A percentile compares a stretch with the other conserved stretches of the same genome.
These are phyloP conservation scores for Rhodomyrtus tomentosa DNA, from an alignment of 345 rosid species.

Conservation along the genomic window DNA sequence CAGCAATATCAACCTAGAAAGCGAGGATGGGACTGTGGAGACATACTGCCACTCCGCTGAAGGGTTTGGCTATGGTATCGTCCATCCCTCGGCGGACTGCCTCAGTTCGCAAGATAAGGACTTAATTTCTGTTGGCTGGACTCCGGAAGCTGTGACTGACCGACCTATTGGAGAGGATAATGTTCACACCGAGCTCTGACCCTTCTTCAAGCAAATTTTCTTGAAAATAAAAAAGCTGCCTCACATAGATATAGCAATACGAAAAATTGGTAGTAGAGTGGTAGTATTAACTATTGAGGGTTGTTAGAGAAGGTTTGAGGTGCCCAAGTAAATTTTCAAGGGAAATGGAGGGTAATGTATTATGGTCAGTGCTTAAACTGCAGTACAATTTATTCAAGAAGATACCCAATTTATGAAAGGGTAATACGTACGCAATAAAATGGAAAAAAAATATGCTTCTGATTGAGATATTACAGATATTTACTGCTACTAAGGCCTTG, in stretches of 20 bases:
- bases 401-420: neutral
- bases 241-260: neutral
- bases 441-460: neutral
- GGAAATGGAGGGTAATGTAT: conserved; percentile 4
- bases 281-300: conserved; percentile 1
- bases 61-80: conserved; percentile 68
- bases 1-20: conserved; percentile 68
- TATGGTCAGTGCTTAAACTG: neutral
- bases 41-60: conserved; percentile 87
- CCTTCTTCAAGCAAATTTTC: neutral
- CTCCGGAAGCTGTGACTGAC: neutral
- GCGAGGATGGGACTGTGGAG: conserved; percentile 58
- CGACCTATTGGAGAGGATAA: conserved; percentile 16
- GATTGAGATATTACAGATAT: neutral
- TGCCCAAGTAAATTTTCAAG: conserved; percentile 1
- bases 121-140: neutral
- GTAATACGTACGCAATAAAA: neutral
- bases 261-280: neutral
- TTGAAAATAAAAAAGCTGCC: neutral
- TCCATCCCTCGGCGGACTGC: conserved; percentile 93
- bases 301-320: conserved; percentile 13
- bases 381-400: neutral
- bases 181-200: conserved; percentile 57
- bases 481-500: neutral
- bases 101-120: conserved; percentile 55